Evolutionary conservation across 2,329 filamentous ascomycete genomes (phyloP).

Genomic region (Sporothrix protearum): DNA sequence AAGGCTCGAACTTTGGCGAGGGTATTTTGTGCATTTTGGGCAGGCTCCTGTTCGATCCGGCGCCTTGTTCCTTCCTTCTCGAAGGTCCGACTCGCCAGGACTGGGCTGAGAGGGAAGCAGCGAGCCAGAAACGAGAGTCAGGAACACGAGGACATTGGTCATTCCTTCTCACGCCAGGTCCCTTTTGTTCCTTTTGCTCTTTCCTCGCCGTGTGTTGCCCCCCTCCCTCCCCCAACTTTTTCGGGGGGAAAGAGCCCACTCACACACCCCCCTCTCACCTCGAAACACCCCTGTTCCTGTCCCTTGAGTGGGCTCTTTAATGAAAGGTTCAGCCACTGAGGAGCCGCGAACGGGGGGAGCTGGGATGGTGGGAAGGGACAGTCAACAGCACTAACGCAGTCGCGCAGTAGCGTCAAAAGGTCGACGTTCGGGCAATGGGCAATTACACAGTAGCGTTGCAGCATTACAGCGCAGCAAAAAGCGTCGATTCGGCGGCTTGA

Average conservation of each 20-base stretch:
- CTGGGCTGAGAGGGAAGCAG: slow-evolving; percentile 1
- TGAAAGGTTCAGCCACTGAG: slow-evolving; percentile 23
- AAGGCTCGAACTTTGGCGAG: not conserved
- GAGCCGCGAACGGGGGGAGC: slow-evolving; percentile 10
- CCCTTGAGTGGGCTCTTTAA: slow-evolving; percentile 16
- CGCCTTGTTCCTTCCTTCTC: not conserved
- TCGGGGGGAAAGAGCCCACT: not conserved
- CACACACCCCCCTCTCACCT: slow-evolving; percentile 7
- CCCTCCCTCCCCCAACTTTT: not conserved
- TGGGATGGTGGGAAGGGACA: slow-evolving; percentile 15
- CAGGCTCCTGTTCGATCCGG: not conserved
- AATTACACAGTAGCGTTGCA: not conserved
- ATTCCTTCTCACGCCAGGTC: not conserved
- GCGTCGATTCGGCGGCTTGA: not conserved
- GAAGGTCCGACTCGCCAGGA: not conserved
- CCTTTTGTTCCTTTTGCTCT: not conserved
- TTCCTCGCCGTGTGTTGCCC: not conserved
- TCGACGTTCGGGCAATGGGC: not conserved
- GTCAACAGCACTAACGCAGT: slow-evolving; percentile 24
- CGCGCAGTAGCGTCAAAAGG: slow-evolving; percentile 24
- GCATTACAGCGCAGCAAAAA: not conserved
- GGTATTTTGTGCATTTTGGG: not conserved
- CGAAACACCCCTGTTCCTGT: slow-evolving; percentile 14
- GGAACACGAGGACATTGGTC: not conserved
- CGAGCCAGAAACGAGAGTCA: not conserved